These are phyloP conservation scores for Zygnema cylindricum DNA, from an alignment of 139 green algal species.

Conservation along the genomic window DNA sequence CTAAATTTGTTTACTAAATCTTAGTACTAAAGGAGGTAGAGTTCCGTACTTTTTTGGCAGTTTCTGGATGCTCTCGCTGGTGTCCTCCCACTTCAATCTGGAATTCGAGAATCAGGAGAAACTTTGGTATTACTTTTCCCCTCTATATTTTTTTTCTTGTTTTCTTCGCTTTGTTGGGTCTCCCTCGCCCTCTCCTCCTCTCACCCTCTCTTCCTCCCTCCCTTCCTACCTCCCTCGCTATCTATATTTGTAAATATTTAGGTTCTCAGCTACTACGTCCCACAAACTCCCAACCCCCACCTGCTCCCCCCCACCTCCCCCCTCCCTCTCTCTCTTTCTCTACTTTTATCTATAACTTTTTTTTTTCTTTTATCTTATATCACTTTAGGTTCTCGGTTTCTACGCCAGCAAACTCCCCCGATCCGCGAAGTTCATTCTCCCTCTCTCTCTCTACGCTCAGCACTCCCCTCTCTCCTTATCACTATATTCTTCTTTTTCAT, in stretches of 20 bases:
- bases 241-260: background rate
- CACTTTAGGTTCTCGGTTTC: constrained; percentile 1
- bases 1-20: too few relatives aligned
- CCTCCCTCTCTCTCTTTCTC: background rate
- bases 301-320: background rate
- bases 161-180: too few relatives aligned
- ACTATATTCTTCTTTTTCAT: background rate
- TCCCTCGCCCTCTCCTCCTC: background rate
- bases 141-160: too few relatives aligned
- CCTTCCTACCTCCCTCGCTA: constrained; percentile 7
- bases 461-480: background rate
- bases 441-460: background rate
- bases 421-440: background rate
- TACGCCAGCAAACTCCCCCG: background rate
- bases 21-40: too few relatives aligned
- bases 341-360: too few relatives aligned
- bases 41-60: background rate
- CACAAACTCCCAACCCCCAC: background rate
- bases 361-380: constrained; percentile 2
- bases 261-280: background rate
- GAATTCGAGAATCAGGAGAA: constrained; percentile 22
- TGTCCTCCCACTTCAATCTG: constrained; percentile 21
- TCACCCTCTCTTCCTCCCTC: constrained; percentile 8
- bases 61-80: constrained; percentile 75
- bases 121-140: too few relatives aligned